A percentile compares a stretch with the other conserved stretches of the same genome.
These are phyloP conservation scores for Stygiomarasmius scandens DNA, from an alignment of 1,284 basidiomycete genomes.

Conservation along the genomic window DNA sequence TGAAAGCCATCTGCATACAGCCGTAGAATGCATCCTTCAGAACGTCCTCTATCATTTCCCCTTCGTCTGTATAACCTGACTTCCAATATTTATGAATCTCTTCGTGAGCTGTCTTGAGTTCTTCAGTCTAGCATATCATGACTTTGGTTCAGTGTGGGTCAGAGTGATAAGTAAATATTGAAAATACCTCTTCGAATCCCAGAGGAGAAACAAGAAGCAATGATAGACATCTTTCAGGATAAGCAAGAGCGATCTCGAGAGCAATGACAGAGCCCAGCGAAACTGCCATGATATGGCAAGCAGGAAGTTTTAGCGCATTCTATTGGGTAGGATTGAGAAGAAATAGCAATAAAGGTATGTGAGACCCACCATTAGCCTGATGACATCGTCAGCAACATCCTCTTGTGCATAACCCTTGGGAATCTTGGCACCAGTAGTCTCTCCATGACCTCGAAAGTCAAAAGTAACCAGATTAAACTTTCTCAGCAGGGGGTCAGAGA, in stretches of 20 bases:
- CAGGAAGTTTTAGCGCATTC: slow-evolving; percentile 16
- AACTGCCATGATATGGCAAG: slow-evolving; percentile 13
- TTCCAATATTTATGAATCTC: not conserved
- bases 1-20: slow-evolving; percentile 1
- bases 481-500: slow-evolving; percentile 14
- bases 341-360: not conserved
- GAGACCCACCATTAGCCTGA: slow-evolving; percentile 15
- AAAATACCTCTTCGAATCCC: slow-evolving; percentile 12
- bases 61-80: not conserved
- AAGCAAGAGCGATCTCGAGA: slow-evolving; percentile 2
- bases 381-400: slow-evolving; percentile 16
- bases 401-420: slow-evolving; percentile 12
- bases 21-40: not conserved
- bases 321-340: not conserved
- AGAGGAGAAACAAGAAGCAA: slow-evolving; percentile 10
- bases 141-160: too few species aligned
- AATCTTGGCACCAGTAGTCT: slow-evolving; percentile 14
- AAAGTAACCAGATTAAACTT: slow-evolving; percentile 19
- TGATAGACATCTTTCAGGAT: slow-evolving; percentile 8
- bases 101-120: not conserved
- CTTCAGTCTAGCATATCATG: not conserved
- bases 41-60: not conserved
- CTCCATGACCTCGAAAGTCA: slow-evolving; percentile 16
- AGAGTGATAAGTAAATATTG: not conserved
- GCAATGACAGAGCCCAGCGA: slow-evolving; percentile 12